phyloP scores from a whole-genome alignment of 257 asterid species.

The Fraxinus anomala region DNA sequence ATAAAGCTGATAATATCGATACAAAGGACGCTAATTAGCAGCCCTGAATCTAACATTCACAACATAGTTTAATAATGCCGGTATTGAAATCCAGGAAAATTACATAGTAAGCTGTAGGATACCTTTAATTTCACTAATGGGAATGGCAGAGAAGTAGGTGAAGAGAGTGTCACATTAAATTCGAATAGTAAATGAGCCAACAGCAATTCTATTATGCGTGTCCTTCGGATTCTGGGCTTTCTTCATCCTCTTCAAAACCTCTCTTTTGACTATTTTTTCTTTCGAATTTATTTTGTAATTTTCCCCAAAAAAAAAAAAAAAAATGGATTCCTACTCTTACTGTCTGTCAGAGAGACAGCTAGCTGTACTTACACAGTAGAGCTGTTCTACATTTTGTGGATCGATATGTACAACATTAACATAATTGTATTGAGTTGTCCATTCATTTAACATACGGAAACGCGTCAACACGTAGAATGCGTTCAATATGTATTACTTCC shows the following conservation, averaged over 20 bases:
- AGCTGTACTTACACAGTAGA: constrained; percentile 9
- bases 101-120: no score
- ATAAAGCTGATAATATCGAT: no score
- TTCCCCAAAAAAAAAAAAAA: not conserved
- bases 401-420: not conserved
- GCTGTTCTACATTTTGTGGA: constrained; percentile 14
- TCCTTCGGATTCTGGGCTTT: not conserved
- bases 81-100: no score
- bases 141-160: constrained; percentile 58
- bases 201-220: constrained; percentile 7
- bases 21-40: no score
- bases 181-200: constrained; percentile 42
- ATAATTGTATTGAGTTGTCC: constrained; percentile 42
- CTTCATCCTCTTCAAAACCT: constrained; percentile 12
- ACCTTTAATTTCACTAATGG: constrained; percentile 33
- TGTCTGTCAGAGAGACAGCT: not conserved
- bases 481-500: not conserved
- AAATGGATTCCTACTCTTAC: not conserved
- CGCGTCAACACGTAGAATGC: not conserved
- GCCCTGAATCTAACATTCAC: no score
- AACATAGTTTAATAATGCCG: no score
- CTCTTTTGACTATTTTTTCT: constrained; percentile 4
- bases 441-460: constrained; percentile 10
- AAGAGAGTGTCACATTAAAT: constrained; percentile 33
- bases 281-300: not conserved